phyloP scores from a whole-genome alignment of 768 basidiomycete species.

The Hericium rajendrae region DNA sequence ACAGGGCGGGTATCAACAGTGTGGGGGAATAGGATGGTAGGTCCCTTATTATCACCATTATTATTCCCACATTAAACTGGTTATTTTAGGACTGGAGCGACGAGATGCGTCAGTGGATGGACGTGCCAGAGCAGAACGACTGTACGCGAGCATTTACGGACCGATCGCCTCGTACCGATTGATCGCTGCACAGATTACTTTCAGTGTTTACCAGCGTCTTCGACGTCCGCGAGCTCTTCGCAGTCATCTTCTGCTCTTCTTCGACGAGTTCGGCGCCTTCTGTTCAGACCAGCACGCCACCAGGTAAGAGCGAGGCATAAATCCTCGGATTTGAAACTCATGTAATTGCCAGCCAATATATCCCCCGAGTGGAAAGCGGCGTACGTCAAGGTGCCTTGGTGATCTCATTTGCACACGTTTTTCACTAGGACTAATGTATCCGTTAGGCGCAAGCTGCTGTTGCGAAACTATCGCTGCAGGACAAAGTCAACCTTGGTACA shows the following conservation, averaged over 20 bases:
- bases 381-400: constrained; percentile 35
- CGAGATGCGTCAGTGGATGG: constrained; percentile 36
- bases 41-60: constrained; percentile 1
- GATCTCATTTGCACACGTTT: background rate
- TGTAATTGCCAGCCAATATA: constrained; percentile 10
- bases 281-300: background rate
- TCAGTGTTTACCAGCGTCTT: constrained; percentile 36
- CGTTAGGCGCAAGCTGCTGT: constrained; percentile 8
- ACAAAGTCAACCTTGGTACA: constrained; percentile 20
- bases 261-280: constrained; percentile 16
- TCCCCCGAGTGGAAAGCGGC: constrained; percentile 47
- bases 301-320: background rate
- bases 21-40: constrained; percentile 43
- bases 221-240: constrained; percentile 13
- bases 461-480: constrained; percentile 11
- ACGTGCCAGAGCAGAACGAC: constrained; percentile 36
- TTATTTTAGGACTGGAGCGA: constrained; percentile 35
- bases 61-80: background rate
- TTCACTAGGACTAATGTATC: background rate
- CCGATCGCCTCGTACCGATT: background rate
- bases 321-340: too few relatives aligned
- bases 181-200: constrained; percentile 30
- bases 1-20: constrained; percentile 34
- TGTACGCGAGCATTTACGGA: constrained; percentile 25
- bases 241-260: constrained; percentile 11